A percentile compares a stretch with the other conserved stretches of the same genome.
Evolutionary conservation across 106 monocot species (phyloP).

Genomic region (Gastrodia elata): DNA sequence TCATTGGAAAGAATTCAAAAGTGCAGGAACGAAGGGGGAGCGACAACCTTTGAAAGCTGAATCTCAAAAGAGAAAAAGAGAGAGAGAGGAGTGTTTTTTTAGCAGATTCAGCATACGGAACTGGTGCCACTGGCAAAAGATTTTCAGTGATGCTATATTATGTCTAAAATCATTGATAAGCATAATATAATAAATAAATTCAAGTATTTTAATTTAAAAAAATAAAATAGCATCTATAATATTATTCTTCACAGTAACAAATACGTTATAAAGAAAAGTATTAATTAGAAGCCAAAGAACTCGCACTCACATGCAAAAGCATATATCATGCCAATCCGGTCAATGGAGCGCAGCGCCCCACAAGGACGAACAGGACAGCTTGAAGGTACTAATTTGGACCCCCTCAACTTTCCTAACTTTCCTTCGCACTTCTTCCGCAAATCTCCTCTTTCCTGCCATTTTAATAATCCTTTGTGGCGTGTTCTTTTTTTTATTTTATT

Average conservation of each 20-base stretch:
- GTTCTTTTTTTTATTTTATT: too few species aligned
- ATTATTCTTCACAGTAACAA: too few species aligned
- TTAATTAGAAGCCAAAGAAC: too few species aligned
- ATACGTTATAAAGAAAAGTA: too few species aligned
- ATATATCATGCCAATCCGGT: neutral
- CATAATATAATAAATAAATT: too few species aligned
- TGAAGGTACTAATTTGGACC: neutral
- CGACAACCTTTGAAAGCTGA: neutral
- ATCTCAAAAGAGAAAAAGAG: neutral
- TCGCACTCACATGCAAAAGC: neutral
- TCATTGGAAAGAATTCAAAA: neutral
- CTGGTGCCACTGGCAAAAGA: too few species aligned
- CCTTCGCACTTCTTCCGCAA: neutral
- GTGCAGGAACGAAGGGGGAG: neutral
- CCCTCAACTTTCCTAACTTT: neutral
- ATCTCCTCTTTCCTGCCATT: too few species aligned
- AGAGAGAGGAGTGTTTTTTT: neutral
- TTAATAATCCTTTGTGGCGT: neutral
- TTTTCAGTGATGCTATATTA: too few species aligned
- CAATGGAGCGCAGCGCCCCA: neutral
- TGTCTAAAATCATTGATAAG: too few species aligned
- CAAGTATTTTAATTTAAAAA: too few species aligned
- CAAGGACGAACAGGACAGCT: slow-evolving; percentile 11
- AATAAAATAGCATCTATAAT: too few species aligned
- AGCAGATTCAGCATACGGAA: too few species aligned